phyloP scores from a whole-genome alignment of 257 asterid genomes.

The Capsicum baccatum region DNA sequence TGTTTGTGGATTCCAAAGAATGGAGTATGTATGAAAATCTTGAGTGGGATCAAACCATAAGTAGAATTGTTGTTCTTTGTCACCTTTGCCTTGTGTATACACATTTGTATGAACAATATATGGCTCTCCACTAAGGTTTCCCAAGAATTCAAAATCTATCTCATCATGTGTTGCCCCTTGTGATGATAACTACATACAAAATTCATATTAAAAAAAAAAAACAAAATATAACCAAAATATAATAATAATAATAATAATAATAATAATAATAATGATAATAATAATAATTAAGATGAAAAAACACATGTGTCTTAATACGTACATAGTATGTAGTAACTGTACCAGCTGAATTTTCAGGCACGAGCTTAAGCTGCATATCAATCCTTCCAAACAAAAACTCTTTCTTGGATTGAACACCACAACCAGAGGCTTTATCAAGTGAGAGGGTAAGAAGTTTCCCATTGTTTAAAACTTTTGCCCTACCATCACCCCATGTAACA shows the following conservation, averaged over 20 bases:
- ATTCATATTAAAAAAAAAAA: neutral
- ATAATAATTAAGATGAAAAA: too few species aligned
- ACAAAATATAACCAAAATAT: too few species aligned
- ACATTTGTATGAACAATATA: constrained; percentile 88
- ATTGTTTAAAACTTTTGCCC: constrained; percentile 47
- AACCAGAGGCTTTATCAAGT: constrained; percentile 62
- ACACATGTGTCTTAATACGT: too few species aligned
- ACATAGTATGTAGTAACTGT: constrained; percentile 49
- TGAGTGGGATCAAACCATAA: constrained; percentile 88
- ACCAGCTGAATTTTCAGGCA: constrained; percentile 52
- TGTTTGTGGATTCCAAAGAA: constrained; percentile 77
- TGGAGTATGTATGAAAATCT: constrained; percentile 81
- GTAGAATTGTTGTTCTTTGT: constrained; percentile 80
- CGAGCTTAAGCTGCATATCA: constrained; percentile 50
- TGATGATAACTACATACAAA: constrained; percentile 57
- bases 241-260: too few species aligned
- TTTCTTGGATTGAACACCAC: constrained; percentile 72
- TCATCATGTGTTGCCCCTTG: constrained; percentile 81
- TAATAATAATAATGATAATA: too few species aligned
- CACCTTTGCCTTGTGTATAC: constrained; percentile 79
- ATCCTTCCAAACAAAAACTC: constrained; percentile 44
- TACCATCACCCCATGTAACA: constrained; percentile 70
- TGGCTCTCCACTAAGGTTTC: constrained; percentile 80
- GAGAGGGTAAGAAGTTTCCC: constrained; percentile 78
- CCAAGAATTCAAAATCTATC: constrained; percentile 85